Conservation (phyloP, 208 protist genomes). For the Ichthyophonus hoferi region DNA sequence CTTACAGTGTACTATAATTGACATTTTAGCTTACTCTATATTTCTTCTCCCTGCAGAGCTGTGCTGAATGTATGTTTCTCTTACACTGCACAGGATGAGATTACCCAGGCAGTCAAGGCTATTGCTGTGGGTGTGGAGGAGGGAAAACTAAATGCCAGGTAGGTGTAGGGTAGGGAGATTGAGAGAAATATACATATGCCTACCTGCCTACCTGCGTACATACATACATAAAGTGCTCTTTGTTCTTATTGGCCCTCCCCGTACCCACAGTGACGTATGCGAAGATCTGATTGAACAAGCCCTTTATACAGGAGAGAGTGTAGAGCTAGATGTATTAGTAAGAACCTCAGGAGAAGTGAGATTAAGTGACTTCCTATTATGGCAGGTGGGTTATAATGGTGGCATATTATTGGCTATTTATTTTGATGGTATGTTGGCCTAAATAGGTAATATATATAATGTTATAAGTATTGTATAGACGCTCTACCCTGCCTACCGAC, state of each 20-base stretch:
- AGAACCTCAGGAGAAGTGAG: conserved; percentile 71
- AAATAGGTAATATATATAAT: no score
- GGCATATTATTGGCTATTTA: neutral
- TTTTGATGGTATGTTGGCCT: neutral
- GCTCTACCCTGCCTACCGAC: no score
- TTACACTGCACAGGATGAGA: conserved; percentile 68
- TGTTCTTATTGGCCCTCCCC: no score
- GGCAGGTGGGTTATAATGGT: conserved; percentile 49
- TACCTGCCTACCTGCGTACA: neutral
- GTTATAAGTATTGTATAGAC: no score
- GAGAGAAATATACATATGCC: neutral
- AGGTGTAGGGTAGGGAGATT: no score
- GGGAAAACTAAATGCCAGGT: conserved; percentile 39
- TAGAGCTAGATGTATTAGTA: conserved; percentile 62
- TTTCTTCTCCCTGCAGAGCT: conserved; percentile 26
- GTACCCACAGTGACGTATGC: conserved; percentile 43
- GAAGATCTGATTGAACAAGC: conserved; percentile 50
- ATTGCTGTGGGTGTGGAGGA: conserved; percentile 32
- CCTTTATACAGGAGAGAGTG: conserved; percentile 46
- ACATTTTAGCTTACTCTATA: no score
- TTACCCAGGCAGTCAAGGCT: conserved; percentile 45
- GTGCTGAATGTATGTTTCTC: conserved; percentile 69
- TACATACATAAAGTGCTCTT: neutral
- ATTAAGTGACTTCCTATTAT: conserved; percentile 70
- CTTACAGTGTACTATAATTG: no score